Percentiles rank a stretch among this genome's conserved stretches.
Evolutionary conservation across 2,329 filamentous ascomycete species (phyloP).

Genomic region (Aplosporella prunicola): DNA sequence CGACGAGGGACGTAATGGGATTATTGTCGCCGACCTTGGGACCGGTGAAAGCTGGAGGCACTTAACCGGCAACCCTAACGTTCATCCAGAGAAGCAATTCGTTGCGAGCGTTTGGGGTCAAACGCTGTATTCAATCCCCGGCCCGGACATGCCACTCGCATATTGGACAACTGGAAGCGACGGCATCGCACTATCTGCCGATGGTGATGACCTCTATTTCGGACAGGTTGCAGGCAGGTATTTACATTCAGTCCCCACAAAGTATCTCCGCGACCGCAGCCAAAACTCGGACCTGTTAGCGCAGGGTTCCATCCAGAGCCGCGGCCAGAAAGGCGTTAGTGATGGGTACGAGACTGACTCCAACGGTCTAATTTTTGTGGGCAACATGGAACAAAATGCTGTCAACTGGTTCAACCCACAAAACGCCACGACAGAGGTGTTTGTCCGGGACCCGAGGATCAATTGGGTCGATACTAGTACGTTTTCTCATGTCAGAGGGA

Average conservation of each 20-base stretch:
- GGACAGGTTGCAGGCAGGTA: constrained; percentile 36
- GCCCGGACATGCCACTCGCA: constrained; percentile 25
- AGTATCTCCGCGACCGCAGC: constrained; percentile 31
- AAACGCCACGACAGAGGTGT: constrained; percentile 35
- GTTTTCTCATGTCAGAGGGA: constrained; percentile 12
- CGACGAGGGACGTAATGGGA: constrained; percentile 39
- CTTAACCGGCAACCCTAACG: constrained; percentile 33
- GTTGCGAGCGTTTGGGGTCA: constrained; percentile 41
- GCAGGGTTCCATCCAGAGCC: constrained; percentile 33
- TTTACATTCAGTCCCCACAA: constrained; percentile 38
- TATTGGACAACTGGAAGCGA: constrained; percentile 39
- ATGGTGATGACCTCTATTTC: constrained; percentile 40
- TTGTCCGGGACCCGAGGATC: constrained; percentile 38
- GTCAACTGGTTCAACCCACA: constrained; percentile 37
- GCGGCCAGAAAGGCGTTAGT: constrained; percentile 40
- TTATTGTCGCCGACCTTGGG: constrained; percentile 42
- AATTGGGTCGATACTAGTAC: constrained; percentile 42
- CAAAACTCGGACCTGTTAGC: constrained; percentile 35
- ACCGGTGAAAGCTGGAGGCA: constrained; percentile 42
- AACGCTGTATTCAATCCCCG: constrained; percentile 34
- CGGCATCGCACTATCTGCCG: constrained; percentile 42
- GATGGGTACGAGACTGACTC: constrained; percentile 46
- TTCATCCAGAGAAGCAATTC: constrained; percentile 37
- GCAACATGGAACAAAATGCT: constrained; percentile 42
- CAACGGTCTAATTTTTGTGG: constrained; percentile 41